Percentiles rank a stretch among this genome's conserved stretches.
These are phyloP conservation scores for Hypomyces rosellus DNA, from an alignment of 2,329 filamentous ascomycete species.

Conservation along the genomic window DNA sequence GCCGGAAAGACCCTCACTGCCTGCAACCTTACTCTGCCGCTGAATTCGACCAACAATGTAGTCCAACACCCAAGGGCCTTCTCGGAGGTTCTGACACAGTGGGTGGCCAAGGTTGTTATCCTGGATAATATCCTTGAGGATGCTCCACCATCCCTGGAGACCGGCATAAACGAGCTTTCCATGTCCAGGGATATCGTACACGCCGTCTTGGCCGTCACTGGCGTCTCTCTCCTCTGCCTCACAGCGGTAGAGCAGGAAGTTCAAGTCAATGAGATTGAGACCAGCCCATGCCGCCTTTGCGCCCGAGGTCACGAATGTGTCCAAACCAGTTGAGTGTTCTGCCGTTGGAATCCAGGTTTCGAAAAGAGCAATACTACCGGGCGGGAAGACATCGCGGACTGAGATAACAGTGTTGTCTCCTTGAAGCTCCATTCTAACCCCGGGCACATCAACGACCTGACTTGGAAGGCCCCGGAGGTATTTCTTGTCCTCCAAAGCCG, in stretches of 20 bases:
- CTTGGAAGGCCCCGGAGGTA: conserved; percentile 79
- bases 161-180: conserved; percentile 89
- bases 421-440: conserved; percentile 65
- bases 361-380: conserved; percentile 89
- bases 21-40: conserved; percentile 56
- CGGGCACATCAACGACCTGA: conserved; percentile 66
- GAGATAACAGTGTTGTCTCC: conserved; percentile 72
- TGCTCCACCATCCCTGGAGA: conserved; percentile 97
- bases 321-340: conserved; percentile 76
- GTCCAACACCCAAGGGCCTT: conserved; percentile 88
- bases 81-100: conserved; percentile 83
- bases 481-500: conserved; percentile 61
- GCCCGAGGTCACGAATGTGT: conserved; percentile 78
- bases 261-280: conserved; percentile 74
- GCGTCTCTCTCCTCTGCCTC: conserved; percentile 80
- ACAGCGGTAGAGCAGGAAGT: conserved; percentile 85
- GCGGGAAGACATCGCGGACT: conserved; percentile 77
- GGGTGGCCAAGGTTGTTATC: conserved; percentile 92
- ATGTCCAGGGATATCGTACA: conserved; percentile 77
- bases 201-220: conserved; percentile 75
- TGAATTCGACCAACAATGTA: conserved; percentile 77
- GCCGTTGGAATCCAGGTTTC: conserved; percentile 92
- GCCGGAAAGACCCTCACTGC: conserved; percentile 55
- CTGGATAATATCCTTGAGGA: conserved; percentile 74
- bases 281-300: conserved; percentile 71